Percentiles rank a stretch among this genome's conserved stretches.
These are phyloP conservation scores for Nyctanthes arbortristis DNA, from an alignment of 257 asterid species.

Conservation along the genomic window DNA sequence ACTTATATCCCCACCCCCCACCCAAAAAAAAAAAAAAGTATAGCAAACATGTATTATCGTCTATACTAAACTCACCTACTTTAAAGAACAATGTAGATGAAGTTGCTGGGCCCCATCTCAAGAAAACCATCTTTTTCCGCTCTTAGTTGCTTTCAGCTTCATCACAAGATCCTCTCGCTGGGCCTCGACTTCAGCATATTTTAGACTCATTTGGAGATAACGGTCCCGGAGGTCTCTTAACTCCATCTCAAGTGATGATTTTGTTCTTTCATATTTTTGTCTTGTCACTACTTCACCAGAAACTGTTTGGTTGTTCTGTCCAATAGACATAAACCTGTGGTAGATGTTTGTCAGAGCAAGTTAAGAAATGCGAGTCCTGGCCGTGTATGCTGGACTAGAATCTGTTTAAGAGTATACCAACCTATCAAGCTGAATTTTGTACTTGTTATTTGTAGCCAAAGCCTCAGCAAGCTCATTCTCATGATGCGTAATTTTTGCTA, in stretches of 20 bases:
- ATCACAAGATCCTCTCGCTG: conserved; percentile 87
- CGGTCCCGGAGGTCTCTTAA: conserved; percentile 75
- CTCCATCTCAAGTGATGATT: conserved; percentile 77
- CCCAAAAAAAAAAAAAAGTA: conserved; percentile 1
- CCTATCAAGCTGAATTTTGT: conserved; percentile 51
- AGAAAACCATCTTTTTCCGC: conserved; percentile 70
- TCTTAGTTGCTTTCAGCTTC: conserved; percentile 66
- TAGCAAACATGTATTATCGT: not conserved
- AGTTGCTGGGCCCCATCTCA: conserved; percentile 28
- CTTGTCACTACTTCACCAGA: conserved; percentile 39
- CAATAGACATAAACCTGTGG: conserved; percentile 37
- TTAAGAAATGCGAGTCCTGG: not conserved
- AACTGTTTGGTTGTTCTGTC: conserved; percentile 17
- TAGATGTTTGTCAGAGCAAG: conserved; percentile 5
- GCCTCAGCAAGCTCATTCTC: conserved; percentile 40
- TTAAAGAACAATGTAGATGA: not conserved
- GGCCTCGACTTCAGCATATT: conserved; percentile 88
- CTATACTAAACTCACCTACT: not conserved
- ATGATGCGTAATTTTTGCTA: conserved; percentile 22
- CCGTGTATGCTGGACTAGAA: not conserved
- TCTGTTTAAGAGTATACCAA: conserved; percentile 20
- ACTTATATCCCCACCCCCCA: too few species aligned
- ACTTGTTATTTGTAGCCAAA: conserved; percentile 32
- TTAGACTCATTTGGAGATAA: conserved; percentile 85
- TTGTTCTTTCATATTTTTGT: conserved; percentile 63